phyloP scores from a whole-genome alignment of 2,329 filamentous ascomycete genomes.

The Pestalotiopsis sp. region DNA sequence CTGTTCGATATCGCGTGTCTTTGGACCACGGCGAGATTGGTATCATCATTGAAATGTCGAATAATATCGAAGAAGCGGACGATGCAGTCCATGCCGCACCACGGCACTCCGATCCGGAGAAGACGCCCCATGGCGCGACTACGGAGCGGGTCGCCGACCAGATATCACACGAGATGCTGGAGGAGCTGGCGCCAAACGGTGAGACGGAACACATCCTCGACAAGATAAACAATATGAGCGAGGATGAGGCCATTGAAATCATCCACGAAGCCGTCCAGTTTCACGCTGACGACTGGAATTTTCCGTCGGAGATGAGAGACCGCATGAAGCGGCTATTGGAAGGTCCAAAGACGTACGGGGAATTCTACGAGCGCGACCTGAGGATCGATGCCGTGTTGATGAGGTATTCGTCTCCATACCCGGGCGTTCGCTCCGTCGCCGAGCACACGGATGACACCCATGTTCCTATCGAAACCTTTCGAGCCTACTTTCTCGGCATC shows the following conservation, averaged over 20 bases:
- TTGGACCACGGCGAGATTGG: not conserved
- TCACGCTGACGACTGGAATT: slow-evolving; percentile 47
- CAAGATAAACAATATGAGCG: slow-evolving; percentile 43
- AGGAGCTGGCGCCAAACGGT: slow-evolving; percentile 44
- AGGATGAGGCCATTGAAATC: slow-evolving; percentile 44
- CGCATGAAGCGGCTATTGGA: slow-evolving; percentile 40
- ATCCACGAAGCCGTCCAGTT: slow-evolving; percentile 39
- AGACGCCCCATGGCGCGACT: not conserved
- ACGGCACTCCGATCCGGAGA: slow-evolving; percentile 6
- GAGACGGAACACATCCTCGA: slow-evolving; percentile 44
- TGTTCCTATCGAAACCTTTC: slow-evolving; percentile 9
- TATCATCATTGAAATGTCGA: not conserved
- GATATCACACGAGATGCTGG: slow-evolving; percentile 40
- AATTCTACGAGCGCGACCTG: slow-evolving; percentile 35
- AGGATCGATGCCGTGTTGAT: slow-evolving; percentile 11
- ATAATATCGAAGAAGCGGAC: slow-evolving; percentile 5
- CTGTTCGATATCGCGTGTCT: not conserved
- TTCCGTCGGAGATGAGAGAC: slow-evolving; percentile 43
- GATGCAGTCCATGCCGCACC: not conserved
- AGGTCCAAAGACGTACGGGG: slow-evolving; percentile 41
- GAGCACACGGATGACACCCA: not conserved
- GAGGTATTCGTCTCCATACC: slow-evolving; percentile 10
- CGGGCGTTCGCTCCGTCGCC: slow-evolving; percentile 9
- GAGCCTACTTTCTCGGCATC: slow-evolving; percentile 11
- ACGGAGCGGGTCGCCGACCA: slow-evolving; percentile 32